Conservation (phyloP, 257 asterid species). For the Solanum sejunctum region DNA sequence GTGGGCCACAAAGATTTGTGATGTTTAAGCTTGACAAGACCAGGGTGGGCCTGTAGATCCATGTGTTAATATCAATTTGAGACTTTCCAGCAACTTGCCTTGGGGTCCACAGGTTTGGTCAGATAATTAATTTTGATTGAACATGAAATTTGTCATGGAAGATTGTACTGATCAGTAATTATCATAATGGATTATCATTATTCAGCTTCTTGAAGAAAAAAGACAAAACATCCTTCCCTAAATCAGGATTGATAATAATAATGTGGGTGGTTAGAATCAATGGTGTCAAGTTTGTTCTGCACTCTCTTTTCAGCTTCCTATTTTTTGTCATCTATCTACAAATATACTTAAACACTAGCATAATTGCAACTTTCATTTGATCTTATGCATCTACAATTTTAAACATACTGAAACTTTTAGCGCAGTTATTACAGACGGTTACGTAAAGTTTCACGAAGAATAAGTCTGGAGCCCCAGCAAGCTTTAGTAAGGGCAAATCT, state of each 20-base stretch:
- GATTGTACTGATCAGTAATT: conserved; percentile 1
- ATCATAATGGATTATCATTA: neutral
- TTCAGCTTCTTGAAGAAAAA: neutral
- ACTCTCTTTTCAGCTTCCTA: conserved; percentile 3
- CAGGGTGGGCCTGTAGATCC: conserved; percentile 1
- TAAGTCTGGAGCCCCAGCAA: too few species aligned
- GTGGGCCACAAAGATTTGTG: conserved; percentile 12
- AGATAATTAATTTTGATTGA: neutral
- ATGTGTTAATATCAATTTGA: conserved; percentile 7
- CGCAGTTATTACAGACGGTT: too few species aligned
- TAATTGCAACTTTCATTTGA: neutral
- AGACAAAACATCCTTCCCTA: neutral
- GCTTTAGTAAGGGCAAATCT: neutral
- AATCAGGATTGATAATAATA: neutral
- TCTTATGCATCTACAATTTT: neutral
- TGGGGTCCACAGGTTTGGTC: conserved; percentile 34
- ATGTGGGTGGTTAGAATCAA: neutral
- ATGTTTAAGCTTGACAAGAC: conserved; percentile 12
- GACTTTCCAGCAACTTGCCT: conserved; percentile 3
- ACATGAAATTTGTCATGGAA: conserved; percentile 3
- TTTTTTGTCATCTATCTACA: neutral
- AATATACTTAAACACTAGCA: neutral
- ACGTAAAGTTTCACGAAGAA: too few species aligned
- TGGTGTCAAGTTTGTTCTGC: conserved; percentile 7
- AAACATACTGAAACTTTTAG: too few species aligned